phyloP scores from a whole-genome alignment of 1,139 yeast species.

The Taphrina deformans region DNA sequence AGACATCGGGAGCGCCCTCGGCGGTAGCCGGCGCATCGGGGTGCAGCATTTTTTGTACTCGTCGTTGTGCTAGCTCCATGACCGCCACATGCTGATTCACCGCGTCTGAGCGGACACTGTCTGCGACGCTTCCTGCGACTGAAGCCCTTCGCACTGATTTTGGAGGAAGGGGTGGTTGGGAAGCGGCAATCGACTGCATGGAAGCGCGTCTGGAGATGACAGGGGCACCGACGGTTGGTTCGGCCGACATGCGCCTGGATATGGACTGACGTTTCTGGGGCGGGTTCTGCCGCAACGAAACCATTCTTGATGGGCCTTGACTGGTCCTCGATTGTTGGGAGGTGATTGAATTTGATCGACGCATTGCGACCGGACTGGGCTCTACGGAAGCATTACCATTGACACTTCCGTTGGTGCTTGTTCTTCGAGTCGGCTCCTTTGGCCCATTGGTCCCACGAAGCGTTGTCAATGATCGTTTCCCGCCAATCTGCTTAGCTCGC shows the following conservation, averaged over 20 bases:
- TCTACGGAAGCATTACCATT: background rate
- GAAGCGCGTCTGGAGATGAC: slow-evolving; percentile 22
- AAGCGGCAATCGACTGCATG: slow-evolving; percentile 19
- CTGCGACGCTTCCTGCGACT: slow-evolving; percentile 23
- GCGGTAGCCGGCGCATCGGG: slow-evolving; percentile 3
- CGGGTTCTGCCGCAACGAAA: background rate
- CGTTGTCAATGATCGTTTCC: slow-evolving; percentile 6
- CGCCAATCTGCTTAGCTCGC: slow-evolving; percentile 20
- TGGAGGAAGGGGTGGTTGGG: slow-evolving; percentile 24
- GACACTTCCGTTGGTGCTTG: background rate
- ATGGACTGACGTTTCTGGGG: slow-evolving; percentile 1
- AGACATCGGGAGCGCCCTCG: slow-evolving; percentile 3
- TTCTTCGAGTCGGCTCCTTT: background rate
- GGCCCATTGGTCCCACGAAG: slow-evolving; percentile 4
- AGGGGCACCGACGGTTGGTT: background rate
- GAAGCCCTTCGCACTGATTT: slow-evolving; percentile 15
- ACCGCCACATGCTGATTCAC: slow-evolving; percentile 27
- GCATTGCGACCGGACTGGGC: slow-evolving; percentile 1
- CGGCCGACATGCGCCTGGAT: background rate
- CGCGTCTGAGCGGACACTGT: slow-evolving; percentile 23
- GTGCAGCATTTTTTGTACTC: slow-evolving; percentile 25
- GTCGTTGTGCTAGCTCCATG: slow-evolving; percentile 25
- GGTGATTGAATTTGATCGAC: slow-evolving; percentile 4
- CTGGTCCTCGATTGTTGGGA: slow-evolving; percentile 13
- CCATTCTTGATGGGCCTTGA: slow-evolving; percentile 17